Evolutionary conservation across 1,284 basidiomycete genomes (phyloP), one percentile per base, ranked within the genome.

Genomic region (Ceratobasidium sp.): DNA sequence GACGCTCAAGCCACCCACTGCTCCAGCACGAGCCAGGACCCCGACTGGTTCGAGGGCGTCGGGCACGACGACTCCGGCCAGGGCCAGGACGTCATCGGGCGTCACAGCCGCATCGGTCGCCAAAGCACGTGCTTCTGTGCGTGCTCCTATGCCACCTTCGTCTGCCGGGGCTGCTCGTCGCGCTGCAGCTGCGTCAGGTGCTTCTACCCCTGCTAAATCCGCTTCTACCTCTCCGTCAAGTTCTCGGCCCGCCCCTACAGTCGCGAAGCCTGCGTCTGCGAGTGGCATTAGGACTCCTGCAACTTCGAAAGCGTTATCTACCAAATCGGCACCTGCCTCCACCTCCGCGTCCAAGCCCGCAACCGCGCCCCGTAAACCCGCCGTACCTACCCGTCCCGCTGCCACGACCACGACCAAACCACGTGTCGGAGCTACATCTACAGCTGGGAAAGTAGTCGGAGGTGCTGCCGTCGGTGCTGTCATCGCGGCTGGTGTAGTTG

Each of bases 51-150:
- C 24, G 22, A 6, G 16, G 29, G 13, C 39, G 3, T 48, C 61
- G 37, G 37, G 22, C 27, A 34, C 63, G 8, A 65, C 27, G 11
- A 37, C 41, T 5, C 24, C 68, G 16, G 54, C 68, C 2, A 22
- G 61, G 4, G 41, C 61, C 41, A 71, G 27, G 27, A 54, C 68
- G n/a, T 29, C 68, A 31, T 71, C 68, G 16, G 53, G 56, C 14
- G 61, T 24, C 8, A 71, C 56, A 8, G 68, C 68, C 49, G 37
- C 68, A 19, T 71, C 68, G 13, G 39, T 71, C 16, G 68, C 68
- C 41, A 71, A 51, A 27, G 16, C 65, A 39, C 65, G 65, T 58
- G 16, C 53, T 7, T 7, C 65, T 11, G 65, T 43, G 13, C 65
- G 65, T 24, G 65, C 51, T 56, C 2, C 49, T 14, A n/a, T 51